phyloP scores from a whole-genome alignment of 2,329 filamentous ascomycete genomes.

The Xylaria sp. region DNA sequence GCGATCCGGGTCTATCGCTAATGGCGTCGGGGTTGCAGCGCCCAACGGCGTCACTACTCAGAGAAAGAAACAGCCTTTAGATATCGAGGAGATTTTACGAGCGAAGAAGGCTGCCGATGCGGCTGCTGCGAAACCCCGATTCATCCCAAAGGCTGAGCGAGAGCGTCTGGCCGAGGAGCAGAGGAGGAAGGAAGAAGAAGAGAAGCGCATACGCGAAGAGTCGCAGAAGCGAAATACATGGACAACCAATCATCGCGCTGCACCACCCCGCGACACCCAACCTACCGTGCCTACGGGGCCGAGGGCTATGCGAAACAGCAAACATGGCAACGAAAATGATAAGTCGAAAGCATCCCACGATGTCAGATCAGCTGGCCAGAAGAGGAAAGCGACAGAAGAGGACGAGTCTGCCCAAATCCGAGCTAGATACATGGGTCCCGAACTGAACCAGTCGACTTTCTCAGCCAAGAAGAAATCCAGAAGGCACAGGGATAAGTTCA shows the following conservation, averaged over 20 bases:
- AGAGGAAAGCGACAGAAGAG: constrained; percentile 58
- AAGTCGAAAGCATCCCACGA: constrained; percentile 49
- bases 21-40: constrained; percentile 31
- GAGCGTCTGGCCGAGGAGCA: constrained; percentile 78
- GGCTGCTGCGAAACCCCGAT: constrained; percentile 86
- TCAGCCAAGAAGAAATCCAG: constrained; percentile 96
- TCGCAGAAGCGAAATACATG: constrained; percentile 52
- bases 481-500: constrained; percentile 96
- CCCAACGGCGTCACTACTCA: constrained; percentile 34
- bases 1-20: constrained; percentile 39
- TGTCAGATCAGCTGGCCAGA: constrained; percentile 41
- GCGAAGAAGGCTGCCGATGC: constrained; percentile 89
- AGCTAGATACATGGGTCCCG: constrained; percentile 89
- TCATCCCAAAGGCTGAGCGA: constrained; percentile 78
- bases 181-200: constrained; percentile 74
- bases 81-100: constrained; percentile 85
- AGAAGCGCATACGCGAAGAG: constrained; percentile 45
- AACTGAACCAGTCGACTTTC: constrained; percentile 84
- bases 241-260: constrained; percentile 42
- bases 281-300: constrained; percentile 74
- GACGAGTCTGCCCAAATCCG: constrained; percentile 80
- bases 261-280: constrained; percentile 39
- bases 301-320: constrained; percentile 69
- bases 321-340: constrained; percentile 54
- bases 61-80: constrained; percentile 66